These are phyloP conservation scores for Plasmodium yoelii DNA, from an alignment of 169 alveolate species.

Conservation along the genomic window DNA sequence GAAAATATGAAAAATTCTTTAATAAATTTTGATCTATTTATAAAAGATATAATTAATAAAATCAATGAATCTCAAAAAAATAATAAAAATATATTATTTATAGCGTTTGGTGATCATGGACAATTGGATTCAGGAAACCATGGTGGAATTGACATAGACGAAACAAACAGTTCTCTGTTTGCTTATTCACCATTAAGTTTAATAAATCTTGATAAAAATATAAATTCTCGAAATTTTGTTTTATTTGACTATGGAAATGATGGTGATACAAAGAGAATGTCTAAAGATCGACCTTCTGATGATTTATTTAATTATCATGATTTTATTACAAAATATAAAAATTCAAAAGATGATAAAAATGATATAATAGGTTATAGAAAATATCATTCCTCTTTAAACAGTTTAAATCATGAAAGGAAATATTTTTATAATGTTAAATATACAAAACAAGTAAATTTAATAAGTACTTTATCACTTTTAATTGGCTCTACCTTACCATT, in stretches of 20 bases:
- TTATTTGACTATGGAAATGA: slow-evolving; percentile 40
- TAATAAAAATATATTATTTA: slow-evolving; percentile 63
- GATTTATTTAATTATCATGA: not conserved
- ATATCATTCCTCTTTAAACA: slow-evolving; percentile 49
- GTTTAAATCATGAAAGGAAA: slow-evolving; percentile 6
- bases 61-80: slow-evolving; percentile 25
- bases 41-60: slow-evolving; percentile 72
- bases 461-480: slow-evolving; percentile 55
- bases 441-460: slow-evolving; percentile 59
- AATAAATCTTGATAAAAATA: slow-evolving; percentile 20
- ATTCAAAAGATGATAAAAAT: not conserved
- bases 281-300: not conserved
- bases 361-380: slow-evolving; percentile 23
- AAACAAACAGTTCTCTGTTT: slow-evolving; percentile 52
- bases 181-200: slow-evolving; percentile 46
- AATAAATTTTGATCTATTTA: slow-evolving; percentile 77
- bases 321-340: too few species aligned
- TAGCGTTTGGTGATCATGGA: slow-evolving; percentile 84
- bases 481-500: slow-evolving; percentile 72
- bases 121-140: slow-evolving; percentile 82
- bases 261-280: not conserved
- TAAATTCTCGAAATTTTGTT: slow-evolving; percentile 19
- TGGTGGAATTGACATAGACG: slow-evolving; percentile 76
- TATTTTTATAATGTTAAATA: slow-evolving; percentile 48
- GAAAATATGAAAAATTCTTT: slow-evolving; percentile 72